phyloP scores from a whole-genome alignment of 441 rosid species.

The Bocquillonia castaneifolia region DNA sequence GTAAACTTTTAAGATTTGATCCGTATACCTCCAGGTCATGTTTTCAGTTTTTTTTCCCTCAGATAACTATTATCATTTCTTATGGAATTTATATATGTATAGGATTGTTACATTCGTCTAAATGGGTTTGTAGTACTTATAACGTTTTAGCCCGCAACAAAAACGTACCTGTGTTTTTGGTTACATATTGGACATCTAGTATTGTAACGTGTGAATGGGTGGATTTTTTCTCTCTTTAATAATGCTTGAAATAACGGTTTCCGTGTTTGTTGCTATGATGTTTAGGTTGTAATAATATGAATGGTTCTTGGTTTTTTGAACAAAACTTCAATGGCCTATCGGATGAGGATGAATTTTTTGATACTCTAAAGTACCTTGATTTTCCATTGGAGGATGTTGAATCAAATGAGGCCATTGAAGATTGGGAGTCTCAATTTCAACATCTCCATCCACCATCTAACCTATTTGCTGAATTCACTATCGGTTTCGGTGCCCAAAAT shows the following conservation, averaged over 20 bases:
- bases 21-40: no score
- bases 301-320: constrained; percentile 52
- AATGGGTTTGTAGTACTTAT: no score
- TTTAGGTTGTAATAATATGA: constrained; percentile 32
- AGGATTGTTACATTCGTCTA: no score
- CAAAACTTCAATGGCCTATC: constrained; percentile 41
- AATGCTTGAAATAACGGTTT: constrained; percentile 2
- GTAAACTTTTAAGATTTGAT: no score
- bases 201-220: not conserved
- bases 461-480: constrained; percentile 37
- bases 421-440: constrained; percentile 41
- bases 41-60: no score
- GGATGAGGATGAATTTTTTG: constrained; percentile 67
- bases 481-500: constrained; percentile 26
- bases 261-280: constrained; percentile 1
- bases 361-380: constrained; percentile 44
- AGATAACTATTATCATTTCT: no score
- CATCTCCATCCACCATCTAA: constrained; percentile 54
- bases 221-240: not conserved
- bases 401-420: constrained; percentile 31
- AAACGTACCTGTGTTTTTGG: constrained; percentile 7
- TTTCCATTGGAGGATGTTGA: constrained; percentile 60
- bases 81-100: no score
- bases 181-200: constrained; percentile 9
- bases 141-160: constrained; percentile 11